A percentile compares a stretch with the other conserved stretches of the same genome.
Evolutionary conservation across 345 rosid species (phyloP).

Genomic region (Salix caprea): DNA sequence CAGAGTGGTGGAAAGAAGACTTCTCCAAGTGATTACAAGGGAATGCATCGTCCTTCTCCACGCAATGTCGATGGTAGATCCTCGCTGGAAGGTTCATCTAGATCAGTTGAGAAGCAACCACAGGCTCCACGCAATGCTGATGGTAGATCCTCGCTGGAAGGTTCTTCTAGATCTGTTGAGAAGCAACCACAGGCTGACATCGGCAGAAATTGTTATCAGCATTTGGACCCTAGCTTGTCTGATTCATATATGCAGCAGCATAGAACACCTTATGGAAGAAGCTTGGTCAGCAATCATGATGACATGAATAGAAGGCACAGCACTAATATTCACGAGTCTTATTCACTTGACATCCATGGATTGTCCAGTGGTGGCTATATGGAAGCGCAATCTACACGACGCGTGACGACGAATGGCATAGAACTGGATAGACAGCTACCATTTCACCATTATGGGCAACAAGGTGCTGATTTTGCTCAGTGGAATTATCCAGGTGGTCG

Average conservation of each 20-base stretch:
- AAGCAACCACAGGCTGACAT: background rate
- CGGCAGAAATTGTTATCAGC: conserved; percentile 1
- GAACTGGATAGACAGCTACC: conserved; percentile 23
- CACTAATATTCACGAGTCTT: conserved; percentile 14
- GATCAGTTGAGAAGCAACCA: background rate
- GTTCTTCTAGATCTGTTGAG: conserved; percentile 7
- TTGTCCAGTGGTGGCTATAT: conserved; percentile 18
- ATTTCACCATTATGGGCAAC: conserved; percentile 31
- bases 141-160: conserved; percentile 28
- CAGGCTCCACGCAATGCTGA: conserved; percentile 8
- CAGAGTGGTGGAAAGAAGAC: conserved; percentile 28
- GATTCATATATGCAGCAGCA: conserved; percentile 6
- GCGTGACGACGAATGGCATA: conserved; percentile 4
- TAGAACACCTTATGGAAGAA: conserved; percentile 32
- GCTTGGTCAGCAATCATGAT: conserved; percentile 22
- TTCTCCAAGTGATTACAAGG: conserved; percentile 23
- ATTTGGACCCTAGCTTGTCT: background rate
- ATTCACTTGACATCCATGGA: conserved; percentile 26
- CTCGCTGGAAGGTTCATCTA: conserved; percentile 17
- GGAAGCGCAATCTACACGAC: conserved; percentile 22
- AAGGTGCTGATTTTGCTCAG: conserved; percentile 11
- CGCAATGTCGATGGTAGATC: conserved; percentile 24
- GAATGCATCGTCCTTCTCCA: conserved; percentile 8
- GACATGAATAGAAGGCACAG: conserved; percentile 31
- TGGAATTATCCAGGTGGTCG: conserved; percentile 28